Evolutionary conservation across 331 rosid species (phyloP), one percentile per base, ranked within the genome.

Genomic region (Cucumis variabilis): DNA sequence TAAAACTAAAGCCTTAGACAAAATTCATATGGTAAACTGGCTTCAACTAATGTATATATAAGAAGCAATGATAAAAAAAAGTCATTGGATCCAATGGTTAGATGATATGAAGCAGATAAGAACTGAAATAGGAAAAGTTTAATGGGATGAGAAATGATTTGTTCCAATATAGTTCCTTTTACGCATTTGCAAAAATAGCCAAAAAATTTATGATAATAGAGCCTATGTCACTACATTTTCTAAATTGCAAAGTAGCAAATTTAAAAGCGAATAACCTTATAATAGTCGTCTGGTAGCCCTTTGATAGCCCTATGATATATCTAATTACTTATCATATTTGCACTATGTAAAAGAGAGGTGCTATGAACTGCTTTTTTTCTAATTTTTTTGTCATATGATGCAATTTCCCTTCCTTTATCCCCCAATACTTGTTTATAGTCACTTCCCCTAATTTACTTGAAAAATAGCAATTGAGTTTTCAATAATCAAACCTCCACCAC

Each of bases 11-110:
- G 93, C 37, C 23, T 24, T n/a, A 28, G 70, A 17, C 20, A 28
- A 17, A 58, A 81, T n/a, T 25, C 28, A 30, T 28, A 81, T 51
- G 11, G 70, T 58, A 55, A 28, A 28, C 16, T 81, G 53, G 55
- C 70, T 82, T 82, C 72, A 82, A 21, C 85, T 82, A 48, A 82
- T 82, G 55, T 82, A 82, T 60, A 82, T 33, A 62, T 82, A 55
- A 62, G 85, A 82, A 13, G 55, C 85, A 82, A 82, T 62, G 23
- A 62, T 62, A 60, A 37, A 37, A 80, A 92, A 84, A 84, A 80
- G 72, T 93, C 93, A 88, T 88, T 89, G 93, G 98, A 97, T 87
- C 99, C 99, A 98, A 96, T 97, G 91, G 95, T 74, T 74, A 74
- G 28, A 87, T 85, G 84, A 51, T 14, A 87, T 58, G 70, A 58